Evolutionary conservation across 2,329 filamentous ascomycete genomes (phyloP).

Genomic region (Atkinsonella hypoxylon): DNA sequence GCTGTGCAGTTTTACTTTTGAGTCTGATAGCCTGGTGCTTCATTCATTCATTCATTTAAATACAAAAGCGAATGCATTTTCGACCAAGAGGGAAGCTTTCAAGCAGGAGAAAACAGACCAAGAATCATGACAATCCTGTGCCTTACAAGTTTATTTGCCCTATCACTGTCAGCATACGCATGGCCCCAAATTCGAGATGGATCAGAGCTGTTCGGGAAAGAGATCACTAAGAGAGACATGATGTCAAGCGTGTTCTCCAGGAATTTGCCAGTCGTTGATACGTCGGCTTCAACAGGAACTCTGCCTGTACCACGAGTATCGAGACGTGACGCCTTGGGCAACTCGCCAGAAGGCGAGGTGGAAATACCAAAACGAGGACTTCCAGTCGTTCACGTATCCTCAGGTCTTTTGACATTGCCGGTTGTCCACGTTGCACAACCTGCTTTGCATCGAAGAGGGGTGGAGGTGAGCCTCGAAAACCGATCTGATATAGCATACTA

Average conservation of each 20-base stretch:
- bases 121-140: background rate
- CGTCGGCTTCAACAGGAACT: constrained; percentile 2
- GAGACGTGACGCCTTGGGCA: background rate
- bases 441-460: constrained; percentile 26
- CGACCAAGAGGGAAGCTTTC: too few relatives aligned
- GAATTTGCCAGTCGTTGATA: background rate
- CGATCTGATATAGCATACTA: constrained; percentile 43
- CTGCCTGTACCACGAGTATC: constrained; percentile 6
- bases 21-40: background rate
- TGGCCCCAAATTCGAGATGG: constrained; percentile 8
- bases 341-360: background rate
- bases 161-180: constrained; percentile 5
- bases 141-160: constrained; percentile 2
- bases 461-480: constrained; percentile 35
- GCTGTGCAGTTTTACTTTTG: background rate
- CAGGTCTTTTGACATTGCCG: constrained; percentile 17
- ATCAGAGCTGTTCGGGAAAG: constrained; percentile 3
- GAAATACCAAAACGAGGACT: background rate
- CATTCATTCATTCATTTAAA: background rate
- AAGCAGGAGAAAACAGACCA: too few relatives aligned
- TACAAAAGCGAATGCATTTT: background rate
- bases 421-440: constrained; percentile 19
- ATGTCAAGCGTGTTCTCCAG: background rate
- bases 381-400: constrained; percentile 4
- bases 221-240: background rate